These are phyloP conservation scores for Dictyostelium brefeldianum DNA, from an alignment of 78 protist genomes.

Conservation along the genomic window DNA sequence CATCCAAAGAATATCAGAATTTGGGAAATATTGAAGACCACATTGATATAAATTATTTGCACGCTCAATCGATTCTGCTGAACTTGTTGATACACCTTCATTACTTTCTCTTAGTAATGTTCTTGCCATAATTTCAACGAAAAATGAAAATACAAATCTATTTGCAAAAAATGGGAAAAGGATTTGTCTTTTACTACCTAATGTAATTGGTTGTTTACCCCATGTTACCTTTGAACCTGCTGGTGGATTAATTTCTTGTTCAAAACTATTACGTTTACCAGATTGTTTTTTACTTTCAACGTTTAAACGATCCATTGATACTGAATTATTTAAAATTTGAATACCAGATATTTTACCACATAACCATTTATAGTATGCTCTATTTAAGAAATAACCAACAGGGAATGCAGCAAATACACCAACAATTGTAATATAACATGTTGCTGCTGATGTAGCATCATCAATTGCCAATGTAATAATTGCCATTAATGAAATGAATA, in stretches of 20 bases:
- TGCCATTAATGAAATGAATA: conserved; percentile 56
- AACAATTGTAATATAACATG: conserved; percentile 19
- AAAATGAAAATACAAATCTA: conserved; percentile 14
- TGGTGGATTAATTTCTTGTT: background rate
- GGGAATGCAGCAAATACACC: conserved; percentile 32
- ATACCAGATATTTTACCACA: background rate
- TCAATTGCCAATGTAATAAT: background rate
- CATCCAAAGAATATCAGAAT: conserved; percentile 58
- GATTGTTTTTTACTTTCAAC: background rate
- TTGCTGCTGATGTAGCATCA: conserved; percentile 17
- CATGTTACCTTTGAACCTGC: background rate
- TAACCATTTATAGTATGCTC: conserved; percentile 18
- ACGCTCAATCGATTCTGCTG: background rate
- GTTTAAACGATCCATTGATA: background rate
- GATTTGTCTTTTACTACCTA: conserved; percentile 41
- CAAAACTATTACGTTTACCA: background rate
- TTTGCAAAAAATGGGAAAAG: conserved; percentile 42
- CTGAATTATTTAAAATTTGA: background rate
- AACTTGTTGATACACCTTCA: background rate
- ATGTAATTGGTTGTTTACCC: background rate
- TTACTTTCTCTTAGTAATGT: background rate
- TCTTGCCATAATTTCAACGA: conserved; percentile 64
- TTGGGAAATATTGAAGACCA: conserved; percentile 76
- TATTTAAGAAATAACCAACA: conserved; percentile 24
- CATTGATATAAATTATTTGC: conserved; percentile 71